Evolutionary conservation across 306 rosid genomes (phyloP), one percentile per base, ranked within the genome.

Genomic region (Quercus parvula): DNA sequence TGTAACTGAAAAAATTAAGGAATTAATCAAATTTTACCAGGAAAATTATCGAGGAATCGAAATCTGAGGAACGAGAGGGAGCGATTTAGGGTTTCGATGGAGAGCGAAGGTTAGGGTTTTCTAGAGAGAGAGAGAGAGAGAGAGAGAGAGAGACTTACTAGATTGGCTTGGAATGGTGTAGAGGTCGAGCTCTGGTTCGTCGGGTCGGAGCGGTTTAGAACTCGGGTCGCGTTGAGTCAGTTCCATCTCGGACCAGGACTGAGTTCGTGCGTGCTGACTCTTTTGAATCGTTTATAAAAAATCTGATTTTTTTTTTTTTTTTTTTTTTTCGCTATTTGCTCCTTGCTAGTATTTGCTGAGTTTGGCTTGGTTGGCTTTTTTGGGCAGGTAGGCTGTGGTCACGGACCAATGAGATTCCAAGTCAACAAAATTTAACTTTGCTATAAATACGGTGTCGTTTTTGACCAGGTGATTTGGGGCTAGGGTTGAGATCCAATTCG

Each of bases 111-210:
- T 67, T 67, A 67, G 81, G 79, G 79, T 79, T 82, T 56, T 5
- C 28, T 44, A 46, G 71, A 19, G 24, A 38, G 5, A 54, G 52
- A 70, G 31, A 44, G 78, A 14, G 46, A 30, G 46, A 25, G 3
- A 19, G 55, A 22, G 63, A 30, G 77, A 55, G 64, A 44, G 14
- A 46, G 8, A 85, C 89, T 91, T 95, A 95, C 98, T 79, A n/a
- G 98, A 90, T 80, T 86, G 88, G 79, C 89, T 83, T 75, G 99
- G 99, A 44, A 95, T 95, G 74, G 98, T 85, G 92, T 92, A 95
- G 85, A 95, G 96, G 73, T 95, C 98, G 82, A 91, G 88, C 85
- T 95, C 97, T 59, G 95, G 94, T 83, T 87, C 97, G 5, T 89
- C 92, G 78, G 85, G 78, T 76, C 81, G 83, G 84, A 67, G 82